Conservation (phyloP, 345 rosid genomes). For the Chamaenerion angustifolium region DNA sequence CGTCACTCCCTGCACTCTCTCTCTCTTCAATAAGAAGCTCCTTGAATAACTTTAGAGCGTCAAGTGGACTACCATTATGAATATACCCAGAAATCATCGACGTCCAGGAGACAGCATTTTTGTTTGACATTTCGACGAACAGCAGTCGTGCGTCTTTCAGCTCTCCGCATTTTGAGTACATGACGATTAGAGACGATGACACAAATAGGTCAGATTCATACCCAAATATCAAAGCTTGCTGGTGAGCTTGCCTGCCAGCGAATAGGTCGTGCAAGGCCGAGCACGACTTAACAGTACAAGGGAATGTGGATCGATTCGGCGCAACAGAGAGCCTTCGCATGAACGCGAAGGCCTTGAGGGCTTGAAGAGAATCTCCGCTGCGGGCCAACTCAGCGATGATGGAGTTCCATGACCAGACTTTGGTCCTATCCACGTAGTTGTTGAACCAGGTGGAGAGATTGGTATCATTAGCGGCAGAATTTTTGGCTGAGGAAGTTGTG, state of each 20-base stretch:
- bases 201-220: conserved; percentile 56
- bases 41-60: conserved; percentile 56
- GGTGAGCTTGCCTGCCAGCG: conserved; percentile 73
- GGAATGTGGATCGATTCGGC: conserved; percentile 67
- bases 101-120: conserved; percentile 75
- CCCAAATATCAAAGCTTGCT: conserved; percentile 64
- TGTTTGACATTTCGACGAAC: conserved; percentile 66
- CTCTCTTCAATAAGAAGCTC: conserved; percentile 42
- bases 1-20: conserved; percentile 13
- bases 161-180: conserved; percentile 61
- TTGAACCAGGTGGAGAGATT: conserved; percentile 48
- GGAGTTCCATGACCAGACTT: conserved; percentile 81
- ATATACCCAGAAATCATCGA: conserved; percentile 70
- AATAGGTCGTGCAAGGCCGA: conserved; percentile 54
- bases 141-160: conserved; percentile 42
- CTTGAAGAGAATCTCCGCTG: conserved; percentile 53
- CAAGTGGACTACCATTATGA: conserved; percentile 35
- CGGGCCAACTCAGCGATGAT: conserved; percentile 78
- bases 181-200: conserved; percentile 57
- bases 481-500: not conserved
- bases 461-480: conserved; percentile 15
- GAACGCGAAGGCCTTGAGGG: conserved; percentile 67
- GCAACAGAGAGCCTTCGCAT: conserved; percentile 59
- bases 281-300: conserved; percentile 81
- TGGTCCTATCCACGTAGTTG: conserved; percentile 53